phyloP scores from a whole-genome alignment of 257 asterid species.

The Plantago major region DNA sequence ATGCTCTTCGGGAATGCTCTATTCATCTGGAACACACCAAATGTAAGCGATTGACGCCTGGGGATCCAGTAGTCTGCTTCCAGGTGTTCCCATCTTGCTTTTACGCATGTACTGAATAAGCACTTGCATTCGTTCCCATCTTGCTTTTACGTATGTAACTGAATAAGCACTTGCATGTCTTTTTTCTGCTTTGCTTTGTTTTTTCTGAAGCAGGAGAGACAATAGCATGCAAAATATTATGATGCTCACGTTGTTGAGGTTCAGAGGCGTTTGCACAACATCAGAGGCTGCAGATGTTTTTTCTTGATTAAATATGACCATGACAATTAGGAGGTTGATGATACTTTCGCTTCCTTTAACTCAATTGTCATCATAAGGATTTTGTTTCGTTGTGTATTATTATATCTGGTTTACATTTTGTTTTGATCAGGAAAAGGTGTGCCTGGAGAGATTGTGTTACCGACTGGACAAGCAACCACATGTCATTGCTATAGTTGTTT shows the following conservation, averaged over 20 bases:
- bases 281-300: constrained; percentile 89
- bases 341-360: too few species aligned
- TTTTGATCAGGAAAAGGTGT: too few species aligned
- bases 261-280: constrained; percentile 72
- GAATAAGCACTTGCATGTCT: too few species aligned
- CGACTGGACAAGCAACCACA: too few species aligned
- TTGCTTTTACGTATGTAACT: too few species aligned
- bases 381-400: too few species aligned
- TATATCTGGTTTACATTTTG: too few species aligned
- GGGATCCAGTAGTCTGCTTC: constrained; percentile 78
- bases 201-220: constrained; percentile 47
- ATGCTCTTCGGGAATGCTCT: constrained; percentile 70
- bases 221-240: constrained; percentile 62
- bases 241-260: constrained; percentile 69
- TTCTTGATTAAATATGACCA: constrained; percentile 62
- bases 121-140: neutral
- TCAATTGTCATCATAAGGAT: too few species aligned
- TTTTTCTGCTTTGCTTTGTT: too few species aligned
- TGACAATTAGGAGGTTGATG: constrained; percentile 59
- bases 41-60: constrained; percentile 62
- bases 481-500: too few species aligned
- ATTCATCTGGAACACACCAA: constrained; percentile 70
- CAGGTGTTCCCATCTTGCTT: constrained; percentile 53
- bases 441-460: too few species aligned
- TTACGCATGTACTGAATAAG: neutral